These are phyloP conservation scores for Medicago arabica DNA, from an alignment of 306 rosid species.

Conservation along the genomic window DNA sequence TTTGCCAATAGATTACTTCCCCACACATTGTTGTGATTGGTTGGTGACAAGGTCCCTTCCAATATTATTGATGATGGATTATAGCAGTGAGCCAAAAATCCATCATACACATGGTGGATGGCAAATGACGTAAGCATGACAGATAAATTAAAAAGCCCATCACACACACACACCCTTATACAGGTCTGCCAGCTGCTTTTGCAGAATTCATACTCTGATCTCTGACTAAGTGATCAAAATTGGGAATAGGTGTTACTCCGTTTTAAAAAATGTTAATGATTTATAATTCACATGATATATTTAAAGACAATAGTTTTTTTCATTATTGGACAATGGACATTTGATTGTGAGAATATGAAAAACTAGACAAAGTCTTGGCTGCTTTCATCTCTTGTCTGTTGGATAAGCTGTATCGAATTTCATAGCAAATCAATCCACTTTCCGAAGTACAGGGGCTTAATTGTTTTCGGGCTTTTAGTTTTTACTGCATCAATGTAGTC, in stretches of 20 bases:
- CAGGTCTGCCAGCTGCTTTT: not conserved
- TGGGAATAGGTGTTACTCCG: not conserved
- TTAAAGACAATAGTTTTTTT: not conserved
- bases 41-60: too few relatives aligned
- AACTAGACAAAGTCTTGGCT: not conserved
- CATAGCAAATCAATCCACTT: constrained; percentile 3
- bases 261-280: constrained; percentile 9
- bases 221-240: not conserved
- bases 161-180: not conserved
- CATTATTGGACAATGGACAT: not conserved
- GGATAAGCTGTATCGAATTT: constrained; percentile 19
- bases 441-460: not conserved
- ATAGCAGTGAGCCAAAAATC: too few relatives aligned
- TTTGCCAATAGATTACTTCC: too few relatives aligned
- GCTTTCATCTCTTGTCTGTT: constrained; percentile 6
- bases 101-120: not conserved
- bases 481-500: not conserved
- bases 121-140: not conserved
- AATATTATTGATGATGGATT: too few relatives aligned
- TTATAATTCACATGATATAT: not conserved
- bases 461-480: not conserved
- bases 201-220: not conserved
- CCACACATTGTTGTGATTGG: too few relatives aligned
- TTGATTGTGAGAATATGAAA: not conserved
- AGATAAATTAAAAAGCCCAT: not conserved